Conservation (phyloP, 306 rosid species). For the Pachyrhizus erosus region DNA sequence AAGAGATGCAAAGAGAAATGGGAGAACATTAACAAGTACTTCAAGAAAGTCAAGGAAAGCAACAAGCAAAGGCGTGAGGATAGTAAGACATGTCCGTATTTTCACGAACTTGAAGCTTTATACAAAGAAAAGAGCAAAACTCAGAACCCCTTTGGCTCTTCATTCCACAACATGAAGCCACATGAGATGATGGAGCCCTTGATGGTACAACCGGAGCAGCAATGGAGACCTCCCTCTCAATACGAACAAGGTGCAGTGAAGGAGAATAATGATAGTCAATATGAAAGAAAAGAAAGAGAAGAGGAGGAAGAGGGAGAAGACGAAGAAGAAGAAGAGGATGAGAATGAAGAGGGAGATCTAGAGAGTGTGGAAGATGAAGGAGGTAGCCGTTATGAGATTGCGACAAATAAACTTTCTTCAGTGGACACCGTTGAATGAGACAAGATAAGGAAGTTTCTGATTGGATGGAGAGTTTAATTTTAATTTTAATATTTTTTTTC, state of each 20-base stretch:
- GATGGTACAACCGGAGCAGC: slow-evolving; percentile 86
- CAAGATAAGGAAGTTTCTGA: slow-evolving; percentile 50
- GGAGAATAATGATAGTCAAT: neutral
- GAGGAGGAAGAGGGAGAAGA: slow-evolving; percentile 44
- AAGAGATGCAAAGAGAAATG: slow-evolving; percentile 98
- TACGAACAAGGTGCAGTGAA: slow-evolving; percentile 9
- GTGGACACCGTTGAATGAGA: slow-evolving; percentile 71
- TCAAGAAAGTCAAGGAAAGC: slow-evolving; percentile 86
- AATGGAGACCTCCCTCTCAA: slow-evolving; percentile 74
- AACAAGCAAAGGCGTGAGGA: slow-evolving; percentile 68
- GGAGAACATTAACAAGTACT: slow-evolving; percentile 97
- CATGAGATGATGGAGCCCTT: slow-evolving; percentile 65
- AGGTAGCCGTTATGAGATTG: slow-evolving; percentile 53
- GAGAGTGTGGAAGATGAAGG: slow-evolving; percentile 48
- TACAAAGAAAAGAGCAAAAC: slow-evolving; percentile 60
- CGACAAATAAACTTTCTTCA: slow-evolving; percentile 57
- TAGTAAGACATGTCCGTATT: slow-evolving; percentile 91
- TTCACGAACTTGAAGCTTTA: slow-evolving; percentile 73
- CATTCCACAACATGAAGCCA: slow-evolving; percentile 31
- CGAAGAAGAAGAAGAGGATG: slow-evolving; percentile 51
- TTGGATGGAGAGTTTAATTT: slow-evolving; percentile 36
- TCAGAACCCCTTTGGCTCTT: slow-evolving; percentile 30
- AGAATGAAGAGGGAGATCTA: slow-evolving; percentile 57
- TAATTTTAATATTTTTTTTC: neutral
- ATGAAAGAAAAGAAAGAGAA: slow-evolving; percentile 39